phyloP scores from a whole-genome alignment of 1,284 basidiomycete genomes.

The Apiotrichum sp. region DNA sequence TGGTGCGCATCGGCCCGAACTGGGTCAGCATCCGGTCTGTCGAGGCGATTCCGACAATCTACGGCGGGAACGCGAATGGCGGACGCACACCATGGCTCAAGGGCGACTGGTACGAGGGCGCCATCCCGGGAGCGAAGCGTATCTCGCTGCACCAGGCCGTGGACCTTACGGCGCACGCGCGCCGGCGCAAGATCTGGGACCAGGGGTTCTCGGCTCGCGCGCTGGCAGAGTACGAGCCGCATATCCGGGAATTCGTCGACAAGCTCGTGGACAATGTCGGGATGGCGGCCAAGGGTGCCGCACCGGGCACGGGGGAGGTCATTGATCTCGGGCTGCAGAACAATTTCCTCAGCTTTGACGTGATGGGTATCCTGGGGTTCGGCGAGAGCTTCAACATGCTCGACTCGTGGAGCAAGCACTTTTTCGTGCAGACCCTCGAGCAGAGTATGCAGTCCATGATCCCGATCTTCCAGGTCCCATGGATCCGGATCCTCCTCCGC shows the following conservation, averaged over 20 bases:
- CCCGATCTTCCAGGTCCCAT: constrained; percentile 3
- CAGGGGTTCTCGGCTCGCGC: constrained; percentile 7
- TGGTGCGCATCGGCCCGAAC: constrained; percentile 82
- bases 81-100: constrained; percentile 2
- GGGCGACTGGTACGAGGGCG: constrained; percentile 13
- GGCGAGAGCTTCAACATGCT: constrained; percentile 78
- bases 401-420: constrained; percentile 52
- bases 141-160: constrained; percentile 6
- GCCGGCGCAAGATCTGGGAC: constrained; percentile 9
- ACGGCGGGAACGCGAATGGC: constrained; percentile 56
- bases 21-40: constrained; percentile 77
- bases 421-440: constrained; percentile 9
- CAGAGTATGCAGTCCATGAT: constrained; percentile 3
- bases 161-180: neutral
- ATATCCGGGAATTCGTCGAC: constrained; percentile 7
- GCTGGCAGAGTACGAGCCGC: constrained; percentile 8
- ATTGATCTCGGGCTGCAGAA: constrained; percentile 30
- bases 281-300: neutral
- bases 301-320: neutral
- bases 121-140: constrained; percentile 1
- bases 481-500: constrained; percentile 5
- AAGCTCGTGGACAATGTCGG: constrained; percentile 6
- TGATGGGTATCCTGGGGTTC: too few relatives aligned
- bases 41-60: constrained; percentile 64
- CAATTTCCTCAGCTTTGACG: constrained; percentile 75